Conservation (phyloP, 2,329 filamentous ascomycete species). For the Botrytis tulipae region DNA sequence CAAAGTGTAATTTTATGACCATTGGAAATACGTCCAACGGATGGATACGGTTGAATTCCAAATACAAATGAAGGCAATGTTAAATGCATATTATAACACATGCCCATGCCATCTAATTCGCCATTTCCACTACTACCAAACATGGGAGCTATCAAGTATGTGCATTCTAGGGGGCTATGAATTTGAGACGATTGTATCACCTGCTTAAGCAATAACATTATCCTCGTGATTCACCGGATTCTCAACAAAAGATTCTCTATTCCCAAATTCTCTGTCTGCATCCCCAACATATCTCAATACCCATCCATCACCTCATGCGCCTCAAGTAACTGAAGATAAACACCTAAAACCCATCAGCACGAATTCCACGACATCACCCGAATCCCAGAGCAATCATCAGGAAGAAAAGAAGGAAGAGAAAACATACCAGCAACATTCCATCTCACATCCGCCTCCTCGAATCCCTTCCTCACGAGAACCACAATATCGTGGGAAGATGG, state of each 20-base stretch:
- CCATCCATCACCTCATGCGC: not conserved
- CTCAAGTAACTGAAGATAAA: not conserved
- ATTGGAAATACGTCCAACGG: not conserved
- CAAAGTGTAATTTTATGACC: not conserved
- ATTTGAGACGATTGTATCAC: not conserved
- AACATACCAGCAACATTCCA: not conserved
- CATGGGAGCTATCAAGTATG: too few relatives aligned
- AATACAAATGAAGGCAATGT: not conserved
- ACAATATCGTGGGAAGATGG: not conserved
- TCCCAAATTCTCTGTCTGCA: not conserved
- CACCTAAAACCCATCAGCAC: not conserved
- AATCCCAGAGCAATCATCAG: not conserved
- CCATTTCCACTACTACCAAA: not conserved
- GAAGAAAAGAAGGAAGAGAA: too few relatives aligned
- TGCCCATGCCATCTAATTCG: not conserved
- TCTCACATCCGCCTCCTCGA: not conserved
- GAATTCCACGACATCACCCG: not conserved
- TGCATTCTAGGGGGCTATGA: too few relatives aligned
- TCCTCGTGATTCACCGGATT: not conserved
- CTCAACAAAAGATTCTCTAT: not conserved
- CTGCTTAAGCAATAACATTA: not conserved
- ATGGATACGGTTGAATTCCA: not conserved
- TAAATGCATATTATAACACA: not conserved
- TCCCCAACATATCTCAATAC: not conserved
- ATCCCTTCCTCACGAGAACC: not conserved